Conservation (phyloP, 2,329 filamentous ascomycete genomes). For the Aspergillus floridensis region DNA sequence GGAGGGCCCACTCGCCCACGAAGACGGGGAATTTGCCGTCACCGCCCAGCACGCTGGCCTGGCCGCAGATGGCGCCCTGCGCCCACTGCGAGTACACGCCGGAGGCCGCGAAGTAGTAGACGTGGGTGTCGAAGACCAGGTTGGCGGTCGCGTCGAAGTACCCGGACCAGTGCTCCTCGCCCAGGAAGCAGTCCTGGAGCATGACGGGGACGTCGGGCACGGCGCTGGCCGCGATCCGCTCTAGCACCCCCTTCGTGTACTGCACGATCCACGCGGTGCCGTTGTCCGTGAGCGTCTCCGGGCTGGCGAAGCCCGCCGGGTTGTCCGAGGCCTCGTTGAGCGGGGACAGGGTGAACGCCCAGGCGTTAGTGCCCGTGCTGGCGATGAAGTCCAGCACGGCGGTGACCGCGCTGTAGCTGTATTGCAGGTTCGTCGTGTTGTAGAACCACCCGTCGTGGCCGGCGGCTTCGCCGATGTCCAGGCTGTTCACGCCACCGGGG, state of each 20-base stretch:
- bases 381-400: constrained; percentile 21
- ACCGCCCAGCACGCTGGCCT: constrained; percentile 10
- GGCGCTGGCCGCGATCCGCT: constrained; percentile 6
- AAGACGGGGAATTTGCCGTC: constrained; percentile 22
- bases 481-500: constrained; percentile 26
- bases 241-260: constrained; percentile 19
- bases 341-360: constrained; percentile 25
- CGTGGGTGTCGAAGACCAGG: constrained; percentile 23
- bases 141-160: constrained; percentile 16
- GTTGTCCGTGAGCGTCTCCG: constrained; percentile 16
- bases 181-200: constrained; percentile 26
- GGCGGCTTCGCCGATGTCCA: constrained; percentile 24
- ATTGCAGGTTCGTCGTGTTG: constrained; percentile 23
- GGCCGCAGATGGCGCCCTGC: constrained; percentile 1
- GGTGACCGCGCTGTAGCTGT: constrained; percentile 23
- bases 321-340: constrained; percentile 28
- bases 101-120: constrained; percentile 19
- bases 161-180: constrained; percentile 19
- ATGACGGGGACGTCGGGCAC: constrained; percentile 19
- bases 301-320: constrained; percentile 14
- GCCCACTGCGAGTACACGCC: constrained; percentile 13
- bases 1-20: constrained; percentile 22
- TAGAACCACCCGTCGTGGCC: constrained; percentile 27
- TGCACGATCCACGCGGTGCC: constrained; percentile 21
- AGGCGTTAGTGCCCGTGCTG: constrained; percentile 12